Conservation (phyloP, 192 early-diverging fungal species). For the Mortierella antarctica region DNA sequence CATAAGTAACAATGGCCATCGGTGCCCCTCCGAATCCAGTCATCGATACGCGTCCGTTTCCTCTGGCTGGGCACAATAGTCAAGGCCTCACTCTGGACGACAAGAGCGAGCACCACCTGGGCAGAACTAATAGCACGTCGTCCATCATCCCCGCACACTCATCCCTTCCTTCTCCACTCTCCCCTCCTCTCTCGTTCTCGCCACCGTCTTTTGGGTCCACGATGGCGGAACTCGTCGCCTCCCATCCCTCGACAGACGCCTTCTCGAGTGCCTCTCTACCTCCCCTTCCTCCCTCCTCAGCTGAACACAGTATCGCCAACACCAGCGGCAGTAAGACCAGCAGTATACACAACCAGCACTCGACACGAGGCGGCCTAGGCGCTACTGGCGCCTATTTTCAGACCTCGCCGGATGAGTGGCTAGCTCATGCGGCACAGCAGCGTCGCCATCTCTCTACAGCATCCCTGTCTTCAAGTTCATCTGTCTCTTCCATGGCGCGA, state of each 20-base stretch:
- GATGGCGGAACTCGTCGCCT: constrained; percentile 21
- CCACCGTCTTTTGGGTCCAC: constrained; percentile 29
- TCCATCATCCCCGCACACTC: constrained; percentile 42
- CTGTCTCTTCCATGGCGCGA: background rate
- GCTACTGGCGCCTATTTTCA: constrained; percentile 10
- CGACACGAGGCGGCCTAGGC: background rate
- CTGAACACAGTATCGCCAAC: background rate
- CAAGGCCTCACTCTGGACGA: background rate
- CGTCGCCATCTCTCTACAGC: constrained; percentile 36
- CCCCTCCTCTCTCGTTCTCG: constrained; percentile 42
- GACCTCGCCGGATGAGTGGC: constrained; percentile 44
- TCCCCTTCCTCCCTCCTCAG: constrained; percentile 15
- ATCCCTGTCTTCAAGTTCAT: constrained; percentile 34
- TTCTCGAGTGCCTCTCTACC: constrained; percentile 12
- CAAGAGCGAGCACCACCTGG: background rate
- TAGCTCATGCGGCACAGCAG: constrained; percentile 41
- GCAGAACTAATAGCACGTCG: background rate
- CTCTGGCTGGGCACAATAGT: constrained; percentile 19
- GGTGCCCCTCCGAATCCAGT: constrained; percentile 9
- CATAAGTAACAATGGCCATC: background rate
- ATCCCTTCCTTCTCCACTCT: constrained; percentile 46
- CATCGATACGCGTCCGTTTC: constrained; percentile 21
- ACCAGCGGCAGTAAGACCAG: constrained; percentile 4
- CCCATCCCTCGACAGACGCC: background rate
- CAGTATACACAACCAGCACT: background rate